Base-by-base conservation (phyloP, 2,329 filamentous ascomycete species). In the Eutypella sp. region DNA sequence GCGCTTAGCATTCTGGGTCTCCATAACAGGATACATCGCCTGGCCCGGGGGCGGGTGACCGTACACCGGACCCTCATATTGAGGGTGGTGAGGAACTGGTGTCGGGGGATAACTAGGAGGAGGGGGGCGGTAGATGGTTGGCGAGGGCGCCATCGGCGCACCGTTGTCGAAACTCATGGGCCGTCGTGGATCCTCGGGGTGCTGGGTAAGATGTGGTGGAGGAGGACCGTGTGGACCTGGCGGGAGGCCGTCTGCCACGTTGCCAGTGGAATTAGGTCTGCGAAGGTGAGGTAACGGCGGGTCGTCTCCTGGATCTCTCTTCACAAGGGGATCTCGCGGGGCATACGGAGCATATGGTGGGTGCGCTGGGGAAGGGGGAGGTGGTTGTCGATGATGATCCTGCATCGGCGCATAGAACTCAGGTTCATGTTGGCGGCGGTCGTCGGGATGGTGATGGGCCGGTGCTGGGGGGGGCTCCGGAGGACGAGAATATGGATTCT, bases 361-460 rank as follows among this genome's bases (percentile, higher is more conserved):
- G 55, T 73, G 72, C 50, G 69, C 69, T 52, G 71, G 70, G 42
- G 71, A 71, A 47, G 68, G 69, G 53, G 70, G 69, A 45, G 65
- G 36, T 20, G 36, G 66, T 56, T 68, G 69, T 61, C 69, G 68
- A 55, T 74, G 72, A 43, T 71, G 74, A 58, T 81, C 76, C 63
- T 78, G 77, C 65, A 77, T 73, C 52, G 74, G 71, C 59, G 73
- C 67, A 58, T 73, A 78, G 46, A 70, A 67, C 54, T 79, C 77
- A 64, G 70, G 74, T 44, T 79, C 78, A 74, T 78, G 72, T 57
- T 75, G 74, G 55, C 76, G 75, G 62, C 76, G 76, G 56, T 81
- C 76, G 58, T 80, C 73, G 66, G 65, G 55, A 47, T 70, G 71
- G 48, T 70, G 65, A 46, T 68, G 69, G 58, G 72, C 67, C 49